Percentiles rank a stretch among this genome's conserved stretches.
Conservation (phyloP, 129 eudicot species). For the Smallanthus sonchifolius region DNA sequence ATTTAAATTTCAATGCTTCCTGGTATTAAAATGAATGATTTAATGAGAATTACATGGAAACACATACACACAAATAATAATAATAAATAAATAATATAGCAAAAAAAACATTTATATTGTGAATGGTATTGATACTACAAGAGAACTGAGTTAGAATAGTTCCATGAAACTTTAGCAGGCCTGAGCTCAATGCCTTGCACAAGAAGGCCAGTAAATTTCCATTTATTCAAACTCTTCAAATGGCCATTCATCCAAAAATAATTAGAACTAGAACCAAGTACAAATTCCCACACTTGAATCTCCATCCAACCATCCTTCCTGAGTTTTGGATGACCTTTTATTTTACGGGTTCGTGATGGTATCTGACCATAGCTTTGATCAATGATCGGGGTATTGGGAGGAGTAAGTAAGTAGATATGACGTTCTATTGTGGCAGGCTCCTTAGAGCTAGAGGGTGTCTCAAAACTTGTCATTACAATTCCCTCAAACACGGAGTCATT, state of each 20-base stretch:
- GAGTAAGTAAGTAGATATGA: not conserved
- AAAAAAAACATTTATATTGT: not conserved
- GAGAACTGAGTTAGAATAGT: not conserved
- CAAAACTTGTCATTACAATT: not conserved
- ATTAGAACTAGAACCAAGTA: not conserved
- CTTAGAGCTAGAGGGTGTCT: not conserved
- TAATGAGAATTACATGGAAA: too few relatives aligned
- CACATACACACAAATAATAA: too few relatives aligned
- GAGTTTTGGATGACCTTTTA: constrained; percentile 28
- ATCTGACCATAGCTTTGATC: not conserved
- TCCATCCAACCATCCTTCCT: constrained; percentile 32
- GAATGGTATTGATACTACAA: not conserved
- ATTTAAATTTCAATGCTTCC: too few relatives aligned
- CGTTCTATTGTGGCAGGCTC: not conserved
- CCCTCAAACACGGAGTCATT: constrained; percentile 4
- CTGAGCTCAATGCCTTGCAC: constrained; percentile 16
- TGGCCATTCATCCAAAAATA: not conserved
- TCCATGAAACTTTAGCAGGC: constrained; percentile 14
- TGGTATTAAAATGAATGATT: too few relatives aligned
- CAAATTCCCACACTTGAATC: not conserved
- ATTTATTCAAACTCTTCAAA: constrained; percentile 5
- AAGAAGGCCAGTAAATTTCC: constrained; percentile 9
- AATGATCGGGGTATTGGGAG: not conserved
- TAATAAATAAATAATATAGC: not conserved
- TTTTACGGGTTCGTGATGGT: constrained; percentile 10